These are phyloP conservation scores for Coemansia sp. DNA, from an alignment of 192 early-diverging fungal species.

Conservation along the genomic window DNA sequence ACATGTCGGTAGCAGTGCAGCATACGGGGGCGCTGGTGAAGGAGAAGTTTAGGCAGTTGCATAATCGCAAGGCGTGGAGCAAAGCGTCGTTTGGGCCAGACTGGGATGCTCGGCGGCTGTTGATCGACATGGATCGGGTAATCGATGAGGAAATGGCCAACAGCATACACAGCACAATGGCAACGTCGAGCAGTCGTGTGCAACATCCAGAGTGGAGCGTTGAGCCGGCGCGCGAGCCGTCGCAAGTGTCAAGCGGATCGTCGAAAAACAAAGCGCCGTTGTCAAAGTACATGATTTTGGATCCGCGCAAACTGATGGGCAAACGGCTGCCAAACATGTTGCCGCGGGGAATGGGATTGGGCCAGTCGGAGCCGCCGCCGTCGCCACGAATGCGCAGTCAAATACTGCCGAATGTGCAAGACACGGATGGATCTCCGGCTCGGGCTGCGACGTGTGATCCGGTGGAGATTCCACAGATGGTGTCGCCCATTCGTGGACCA, in stretches of 20 bases:
- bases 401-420: background rate
- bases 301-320: conserved; percentile 55
- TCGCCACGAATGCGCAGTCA: background rate
- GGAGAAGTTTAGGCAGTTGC: conserved; percentile 55
- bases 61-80: conserved; percentile 54
- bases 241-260: background rate
- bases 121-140: conserved; percentile 47
- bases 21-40: conserved; percentile 56
- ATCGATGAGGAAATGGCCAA: conserved; percentile 42
- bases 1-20: conserved; percentile 51
- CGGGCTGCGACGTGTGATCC: conserved; percentile 4
- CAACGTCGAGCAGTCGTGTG: background rate
- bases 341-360: conserved; percentile 12
- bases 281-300: conserved; percentile 54
- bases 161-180: conserved; percentile 7
- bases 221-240: conserved; percentile 1
- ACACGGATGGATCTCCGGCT: background rate
- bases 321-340: conserved; percentile 42
- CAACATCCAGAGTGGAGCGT: background rate
- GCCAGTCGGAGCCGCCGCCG: conserved; percentile 13
- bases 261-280: conserved; percentile 35
- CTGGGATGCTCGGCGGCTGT: conserved; percentile 44
- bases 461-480: background rate
- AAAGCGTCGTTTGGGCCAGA: conserved; percentile 52
- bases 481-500: background rate